A percentile compares a stretch with the other conserved stretches of the same genome.
Conservation (phyloP, 257 asterid genomes). For the Solanum arcanum region DNA sequence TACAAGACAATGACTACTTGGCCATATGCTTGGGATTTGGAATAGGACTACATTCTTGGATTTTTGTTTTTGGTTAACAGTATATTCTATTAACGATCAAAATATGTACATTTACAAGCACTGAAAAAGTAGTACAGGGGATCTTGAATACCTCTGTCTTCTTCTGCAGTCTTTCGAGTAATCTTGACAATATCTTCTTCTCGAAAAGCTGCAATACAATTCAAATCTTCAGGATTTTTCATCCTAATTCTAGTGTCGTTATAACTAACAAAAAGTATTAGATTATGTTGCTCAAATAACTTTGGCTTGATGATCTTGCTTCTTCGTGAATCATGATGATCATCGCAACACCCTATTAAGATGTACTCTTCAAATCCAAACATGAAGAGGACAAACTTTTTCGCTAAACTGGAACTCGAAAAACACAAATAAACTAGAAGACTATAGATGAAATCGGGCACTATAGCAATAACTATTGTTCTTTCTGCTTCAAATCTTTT, state of each 20-base stretch:
- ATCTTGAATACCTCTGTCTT: neutral
- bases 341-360: neutral
- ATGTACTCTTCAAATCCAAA: neutral
- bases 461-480: neutral
- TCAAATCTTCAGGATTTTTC: neutral
- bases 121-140: neutral
- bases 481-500: neutral
- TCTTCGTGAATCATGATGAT: neutral
- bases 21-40: neutral
- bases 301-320: neutral
- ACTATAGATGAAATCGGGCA: neutral
- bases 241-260: too few relatives aligned
- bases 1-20: neutral
- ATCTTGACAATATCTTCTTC: neutral
- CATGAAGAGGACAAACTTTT: neutral
- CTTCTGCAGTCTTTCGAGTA: neutral
- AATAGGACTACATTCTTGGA: neutral
- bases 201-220: neutral
- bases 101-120: neutral
- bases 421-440: neutral
- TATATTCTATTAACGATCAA: neutral
- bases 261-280: too few relatives aligned
- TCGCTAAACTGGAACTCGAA: neutral
- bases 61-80: neutral
- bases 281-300: too few relatives aligned